Conservation (phyloP, 2,329 filamentous ascomycete species). For the Ceratocystis papillata region DNA sequence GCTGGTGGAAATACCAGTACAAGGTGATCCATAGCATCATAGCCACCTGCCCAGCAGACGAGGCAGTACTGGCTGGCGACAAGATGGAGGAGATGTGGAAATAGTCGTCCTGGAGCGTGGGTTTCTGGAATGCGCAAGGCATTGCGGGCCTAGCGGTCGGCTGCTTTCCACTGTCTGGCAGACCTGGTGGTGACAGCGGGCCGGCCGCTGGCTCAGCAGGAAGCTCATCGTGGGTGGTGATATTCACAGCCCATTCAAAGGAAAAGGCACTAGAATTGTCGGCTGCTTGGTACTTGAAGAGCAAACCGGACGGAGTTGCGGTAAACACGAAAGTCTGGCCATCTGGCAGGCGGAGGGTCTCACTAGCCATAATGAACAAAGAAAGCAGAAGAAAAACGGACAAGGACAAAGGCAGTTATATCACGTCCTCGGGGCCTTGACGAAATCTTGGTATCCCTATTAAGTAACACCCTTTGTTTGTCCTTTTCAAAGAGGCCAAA, state of each 20-base stretch:
- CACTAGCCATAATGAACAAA: slow-evolving; percentile 17
- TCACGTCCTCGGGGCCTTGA: too few relatives aligned
- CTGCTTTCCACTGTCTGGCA: neutral
- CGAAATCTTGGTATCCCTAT: too few relatives aligned
- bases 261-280: slow-evolving; percentile 62
- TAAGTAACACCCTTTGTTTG: neutral
- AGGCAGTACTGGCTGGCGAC: slow-evolving; percentile 68
- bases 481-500: neutral
- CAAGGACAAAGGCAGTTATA: neutral
- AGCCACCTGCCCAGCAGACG: slow-evolving; percentile 78
- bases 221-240: slow-evolving; percentile 53
- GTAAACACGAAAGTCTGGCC: slow-evolving; percentile 72
- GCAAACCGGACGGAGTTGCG: slow-evolving; percentile 82
- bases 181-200: neutral
- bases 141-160: neutral
- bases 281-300: slow-evolving; percentile 74
- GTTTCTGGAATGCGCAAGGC: slow-evolving; percentile 46
- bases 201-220: neutral
- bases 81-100: slow-evolving; percentile 89
- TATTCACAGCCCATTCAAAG: slow-evolving; percentile 78
- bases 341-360: slow-evolving; percentile 65
- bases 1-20: slow-evolving; percentile 96
- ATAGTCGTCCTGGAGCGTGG: slow-evolving; percentile 67
- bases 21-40: slow-evolving; percentile 95
- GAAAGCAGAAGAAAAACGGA: neutral